These are phyloP conservation scores for Phialophora macrospora DNA, from an alignment of 2,329 filamentous ascomycete species.

Conservation along the genomic window DNA sequence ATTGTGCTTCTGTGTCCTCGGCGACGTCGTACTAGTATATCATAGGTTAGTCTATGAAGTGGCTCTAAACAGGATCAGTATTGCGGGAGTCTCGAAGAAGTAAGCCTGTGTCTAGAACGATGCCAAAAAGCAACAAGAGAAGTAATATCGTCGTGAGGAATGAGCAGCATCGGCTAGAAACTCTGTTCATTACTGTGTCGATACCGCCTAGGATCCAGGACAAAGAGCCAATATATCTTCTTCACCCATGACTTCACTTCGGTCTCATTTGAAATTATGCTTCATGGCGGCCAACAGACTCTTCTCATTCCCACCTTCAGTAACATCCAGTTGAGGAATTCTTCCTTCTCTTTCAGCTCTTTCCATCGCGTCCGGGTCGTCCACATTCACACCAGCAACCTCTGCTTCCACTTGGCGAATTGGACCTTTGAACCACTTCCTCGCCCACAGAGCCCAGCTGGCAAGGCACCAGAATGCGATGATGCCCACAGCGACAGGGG, in stretches of 20 bases:
- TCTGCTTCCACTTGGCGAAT: conserved; percentile 60
- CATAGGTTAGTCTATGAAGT: background rate
- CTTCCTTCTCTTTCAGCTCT: conserved; percentile 44
- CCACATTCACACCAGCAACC: conserved; percentile 55
- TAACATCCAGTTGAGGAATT: conserved; percentile 27
- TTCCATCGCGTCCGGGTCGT: conserved; percentile 53
- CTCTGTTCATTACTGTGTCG: background rate
- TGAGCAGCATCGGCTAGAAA: background rate
- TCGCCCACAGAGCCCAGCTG: conserved; percentile 60
- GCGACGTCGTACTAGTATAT: background rate
- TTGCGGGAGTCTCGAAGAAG: background rate
- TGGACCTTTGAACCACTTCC: conserved; percentile 62
- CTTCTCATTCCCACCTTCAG: conserved; percentile 27
- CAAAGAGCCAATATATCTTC: background rate
- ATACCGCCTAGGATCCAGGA: background rate
- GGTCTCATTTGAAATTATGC: conserved; percentile 27
- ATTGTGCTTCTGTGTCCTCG: background rate
- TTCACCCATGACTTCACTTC: background rate
- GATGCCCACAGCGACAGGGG: conserved; percentile 63
- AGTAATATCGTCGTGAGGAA: background rate
- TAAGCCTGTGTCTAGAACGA: background rate
- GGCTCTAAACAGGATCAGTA: background rate
- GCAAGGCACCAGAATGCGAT: conserved; percentile 55
- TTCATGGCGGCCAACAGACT: conserved; percentile 35
- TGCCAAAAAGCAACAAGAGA: background rate